Percentiles rank a stretch among this genome's conserved stretches.
These are phyloP conservation scores for Trichoderma orchidacearum DNA, from an alignment of 495 filamentous ascomycete species.

Conservation along the genomic window DNA sequence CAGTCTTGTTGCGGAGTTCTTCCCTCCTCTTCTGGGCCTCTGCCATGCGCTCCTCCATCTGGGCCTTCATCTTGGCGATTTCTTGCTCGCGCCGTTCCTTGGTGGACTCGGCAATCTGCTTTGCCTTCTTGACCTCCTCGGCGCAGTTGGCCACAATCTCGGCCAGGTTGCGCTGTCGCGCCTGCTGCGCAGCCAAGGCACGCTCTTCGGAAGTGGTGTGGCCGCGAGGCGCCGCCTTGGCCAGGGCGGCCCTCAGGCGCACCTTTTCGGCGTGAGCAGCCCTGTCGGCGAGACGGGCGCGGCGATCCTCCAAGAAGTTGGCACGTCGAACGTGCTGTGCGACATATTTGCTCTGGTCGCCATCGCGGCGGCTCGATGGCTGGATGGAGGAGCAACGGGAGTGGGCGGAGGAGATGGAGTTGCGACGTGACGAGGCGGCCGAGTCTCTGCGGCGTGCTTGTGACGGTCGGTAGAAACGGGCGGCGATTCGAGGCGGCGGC, in stretches of 20 bases:
- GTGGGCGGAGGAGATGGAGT: constrained; percentile 77
- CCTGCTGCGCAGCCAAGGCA: constrained; percentile 79
- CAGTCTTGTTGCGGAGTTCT: constrained; percentile 43
- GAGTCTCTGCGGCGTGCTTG: constrained; percentile 66
- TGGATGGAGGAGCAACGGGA: constrained; percentile 51
- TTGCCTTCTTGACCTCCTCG: constrained; percentile 87
- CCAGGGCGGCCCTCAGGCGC: constrained; percentile 74
- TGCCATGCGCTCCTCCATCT: constrained; percentile 81
- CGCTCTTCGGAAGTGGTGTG: constrained; percentile 59
- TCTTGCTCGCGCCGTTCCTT: constrained; percentile 85
- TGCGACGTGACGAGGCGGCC: constrained; percentile 73
- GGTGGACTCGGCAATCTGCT: constrained; percentile 83
- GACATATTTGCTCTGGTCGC: constrained; percentile 65
- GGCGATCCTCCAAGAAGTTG: constrained; percentile 84
- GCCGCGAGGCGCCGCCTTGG: constrained; percentile 57
- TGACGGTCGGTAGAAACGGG: constrained; percentile 67
- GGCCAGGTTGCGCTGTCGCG: constrained; percentile 79
- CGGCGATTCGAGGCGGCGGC: constrained; percentile 72
- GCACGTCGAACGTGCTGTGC: constrained; percentile 84
- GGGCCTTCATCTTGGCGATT: constrained; percentile 52
- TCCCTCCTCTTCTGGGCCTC: constrained; percentile 69
- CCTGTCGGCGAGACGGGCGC: constrained; percentile 82
- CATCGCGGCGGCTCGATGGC: constrained; percentile 39
- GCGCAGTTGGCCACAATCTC: constrained; percentile 91
- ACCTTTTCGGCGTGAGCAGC: constrained; percentile 95